Percentiles rank a stretch among this genome's conserved stretches.
Conservation (phyloP, 768 basidiomycete genomes). For the Tephrocybe rancida region DNA sequence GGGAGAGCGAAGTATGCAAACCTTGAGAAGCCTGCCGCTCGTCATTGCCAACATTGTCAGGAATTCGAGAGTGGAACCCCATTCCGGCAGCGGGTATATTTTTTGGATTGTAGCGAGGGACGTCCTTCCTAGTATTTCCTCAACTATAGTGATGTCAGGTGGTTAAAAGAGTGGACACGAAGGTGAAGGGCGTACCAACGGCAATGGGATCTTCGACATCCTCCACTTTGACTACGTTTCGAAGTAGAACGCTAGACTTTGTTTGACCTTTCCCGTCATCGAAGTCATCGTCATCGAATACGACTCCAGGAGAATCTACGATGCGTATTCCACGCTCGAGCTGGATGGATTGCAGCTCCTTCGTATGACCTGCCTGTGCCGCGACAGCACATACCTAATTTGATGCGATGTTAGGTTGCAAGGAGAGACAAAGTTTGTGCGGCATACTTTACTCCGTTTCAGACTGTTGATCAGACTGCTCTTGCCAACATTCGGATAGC, state of each 20-base stretch:
- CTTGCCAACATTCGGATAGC: conserved; percentile 98
- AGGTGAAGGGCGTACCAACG: conserved; percentile 61
- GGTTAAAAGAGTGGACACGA: background rate
- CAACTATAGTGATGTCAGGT: conserved; percentile 52
- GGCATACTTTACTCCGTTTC: conserved; percentile 75
- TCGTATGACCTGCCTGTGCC: conserved; percentile 93
- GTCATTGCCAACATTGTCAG: conserved; percentile 87
- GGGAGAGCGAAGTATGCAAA: conserved; percentile 22
- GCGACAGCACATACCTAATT: conserved; percentile 88
- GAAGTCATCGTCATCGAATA: conserved; percentile 75
- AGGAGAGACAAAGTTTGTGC: background rate
- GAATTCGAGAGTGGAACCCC: conserved; percentile 75
- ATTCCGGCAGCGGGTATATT: conserved; percentile 85
- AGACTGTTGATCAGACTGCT: conserved; percentile 93
- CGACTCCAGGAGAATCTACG: conserved; percentile 96
- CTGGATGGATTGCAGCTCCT: conserved; percentile 87
- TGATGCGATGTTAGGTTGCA: background rate
- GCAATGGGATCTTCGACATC: conserved; percentile 89
- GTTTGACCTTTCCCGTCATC: conserved; percentile 43
- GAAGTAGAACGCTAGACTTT: conserved; percentile 70
- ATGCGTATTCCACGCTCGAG: conserved; percentile 92
- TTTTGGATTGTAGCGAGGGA: conserved; percentile 71
- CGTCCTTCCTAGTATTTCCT: conserved; percentile 81
- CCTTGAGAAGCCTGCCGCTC: conserved; percentile 85
- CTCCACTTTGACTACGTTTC: conserved; percentile 91